phyloP scores from a whole-genome alignment of 2,329 filamentous ascomycete species.

The Seiridium cupressi region DNA sequence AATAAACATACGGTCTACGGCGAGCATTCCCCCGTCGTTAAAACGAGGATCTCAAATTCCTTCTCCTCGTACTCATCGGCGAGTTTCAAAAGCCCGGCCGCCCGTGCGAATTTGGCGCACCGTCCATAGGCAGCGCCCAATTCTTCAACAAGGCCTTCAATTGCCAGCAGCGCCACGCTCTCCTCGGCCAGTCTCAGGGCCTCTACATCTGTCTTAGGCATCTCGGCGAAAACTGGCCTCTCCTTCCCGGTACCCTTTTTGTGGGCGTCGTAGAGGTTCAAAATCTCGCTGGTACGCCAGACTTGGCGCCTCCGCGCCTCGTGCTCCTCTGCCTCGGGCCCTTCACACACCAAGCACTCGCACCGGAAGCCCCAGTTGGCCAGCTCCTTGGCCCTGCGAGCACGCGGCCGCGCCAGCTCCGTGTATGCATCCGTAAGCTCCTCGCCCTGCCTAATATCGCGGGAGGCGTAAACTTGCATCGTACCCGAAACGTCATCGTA shows the following conservation, averaged over 20 bases:
- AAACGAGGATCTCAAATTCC: neutral
- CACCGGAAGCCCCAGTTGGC: constrained; percentile 3
- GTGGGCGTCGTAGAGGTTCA: neutral
- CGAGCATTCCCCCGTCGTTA: neutral
- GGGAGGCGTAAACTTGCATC: constrained; percentile 7
- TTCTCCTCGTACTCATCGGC: neutral
- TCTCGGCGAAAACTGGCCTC: constrained; percentile 3
- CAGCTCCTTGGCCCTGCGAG: neutral
- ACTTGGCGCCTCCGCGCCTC: neutral
- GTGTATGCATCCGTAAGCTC: constrained; percentile 4
- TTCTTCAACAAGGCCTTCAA: neutral
- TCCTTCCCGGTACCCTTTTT: neutral
- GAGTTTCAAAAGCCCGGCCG: neutral
- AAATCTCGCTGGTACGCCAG: neutral
- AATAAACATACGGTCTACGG: neutral
- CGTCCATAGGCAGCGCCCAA: constrained; percentile 3
- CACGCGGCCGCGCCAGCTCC: neutral
- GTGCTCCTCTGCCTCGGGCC: neutral
- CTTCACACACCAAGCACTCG: constrained; percentile 1
- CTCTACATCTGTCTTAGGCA: constrained; percentile 1
- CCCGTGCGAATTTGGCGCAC: neutral
- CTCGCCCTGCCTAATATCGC: neutral
- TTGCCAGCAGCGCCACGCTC: neutral
- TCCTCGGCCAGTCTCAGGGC: constrained; percentile 1
- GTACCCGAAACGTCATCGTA: neutral